A percentile compares a stretch with the other conserved stretches of the same genome.
Conservation (phyloP, 1,284 basidiomycete species). For the Ganoderma multipileum region DNA sequence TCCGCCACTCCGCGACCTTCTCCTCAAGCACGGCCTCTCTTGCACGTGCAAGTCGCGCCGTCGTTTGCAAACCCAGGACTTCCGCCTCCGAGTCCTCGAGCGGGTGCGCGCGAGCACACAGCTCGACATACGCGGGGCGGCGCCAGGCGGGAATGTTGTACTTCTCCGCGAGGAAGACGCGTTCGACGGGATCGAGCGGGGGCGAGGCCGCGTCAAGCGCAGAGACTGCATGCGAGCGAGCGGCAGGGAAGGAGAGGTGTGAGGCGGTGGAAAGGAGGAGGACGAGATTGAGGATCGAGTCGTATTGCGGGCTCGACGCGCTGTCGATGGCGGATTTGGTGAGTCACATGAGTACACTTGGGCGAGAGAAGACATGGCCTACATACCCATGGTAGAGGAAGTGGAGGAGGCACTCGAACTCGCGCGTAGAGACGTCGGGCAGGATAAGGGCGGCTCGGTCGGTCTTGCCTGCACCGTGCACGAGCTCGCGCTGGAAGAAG, state of each 20-base stretch:
- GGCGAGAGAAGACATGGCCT: background rate
- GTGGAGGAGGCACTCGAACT: conserved; percentile 38
- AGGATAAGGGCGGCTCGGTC: conserved; percentile 35
- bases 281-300: conserved; percentile 31
- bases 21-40: conserved; percentile 31
- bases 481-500: conserved; percentile 36
- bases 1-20: conserved; percentile 30
- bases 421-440: conserved; percentile 30
- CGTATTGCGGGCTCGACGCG: conserved; percentile 21
- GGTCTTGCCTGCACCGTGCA: conserved; percentile 25
- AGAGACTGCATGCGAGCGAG: conserved; percentile 33
- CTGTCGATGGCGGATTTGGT: conserved; percentile 5
- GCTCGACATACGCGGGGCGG: conserved; percentile 31
- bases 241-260: conserved; percentile 34
- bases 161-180: conserved; percentile 34
- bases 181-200: conserved; percentile 33
- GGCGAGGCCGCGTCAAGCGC: conserved; percentile 31
- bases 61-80: conserved; percentile 32
- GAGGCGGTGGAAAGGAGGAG: conserved; percentile 36
- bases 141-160: conserved; percentile 34
- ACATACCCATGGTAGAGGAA: conserved; percentile 38
- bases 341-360: background rate
- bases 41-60: conserved; percentile 30
- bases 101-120: conserved; percentile 31
- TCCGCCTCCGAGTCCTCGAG: conserved; percentile 34